Evolutionary conservation across 306 rosid genomes (phyloP).

Genomic region (Trichosanthes truncata): DNA sequence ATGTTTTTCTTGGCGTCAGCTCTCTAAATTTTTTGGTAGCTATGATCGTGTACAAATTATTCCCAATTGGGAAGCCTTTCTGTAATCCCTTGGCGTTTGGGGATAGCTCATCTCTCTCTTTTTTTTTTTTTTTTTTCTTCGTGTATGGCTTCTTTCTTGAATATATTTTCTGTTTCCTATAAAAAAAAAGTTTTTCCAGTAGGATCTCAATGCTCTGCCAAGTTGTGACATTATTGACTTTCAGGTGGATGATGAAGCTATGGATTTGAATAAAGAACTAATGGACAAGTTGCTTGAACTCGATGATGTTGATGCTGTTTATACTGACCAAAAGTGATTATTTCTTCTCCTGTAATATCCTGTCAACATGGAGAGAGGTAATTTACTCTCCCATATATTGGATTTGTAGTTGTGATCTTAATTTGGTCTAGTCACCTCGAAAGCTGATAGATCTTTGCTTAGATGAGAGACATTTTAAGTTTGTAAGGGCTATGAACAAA

Average conservation of each 20-base stretch:
- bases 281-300: slow-evolving; percentile 75
- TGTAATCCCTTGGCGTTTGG: too few relatives aligned
- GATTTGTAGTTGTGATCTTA: slow-evolving; percentile 1
- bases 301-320: slow-evolving; percentile 93
- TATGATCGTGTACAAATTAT: too few relatives aligned
- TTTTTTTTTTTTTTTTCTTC: too few relatives aligned
- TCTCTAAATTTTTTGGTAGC: too few relatives aligned
- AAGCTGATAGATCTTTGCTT: neutral
- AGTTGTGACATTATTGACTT: slow-evolving; percentile 16
- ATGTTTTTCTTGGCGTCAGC: too few relatives aligned
- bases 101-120: too few relatives aligned
- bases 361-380: neutral
- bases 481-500: neutral
- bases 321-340: slow-evolving; percentile 70
- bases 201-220: neutral
- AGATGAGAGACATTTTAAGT: neutral
- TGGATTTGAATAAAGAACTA: slow-evolving; percentile 85
- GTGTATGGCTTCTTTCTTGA: too few relatives aligned
- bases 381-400: neutral
- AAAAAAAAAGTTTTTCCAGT: neutral
- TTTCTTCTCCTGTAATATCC: neutral
- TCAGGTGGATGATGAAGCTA: slow-evolving; percentile 89
- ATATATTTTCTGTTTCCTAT: too few relatives aligned
- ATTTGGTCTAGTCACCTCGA: neutral
- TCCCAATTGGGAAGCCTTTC: too few relatives aligned